A percentile compares a stretch with the other conserved stretches of the same genome.
phyloP scores from a whole-genome alignment of 164 flowering plant genomes.

The Kingdonia uniflora region DNA sequence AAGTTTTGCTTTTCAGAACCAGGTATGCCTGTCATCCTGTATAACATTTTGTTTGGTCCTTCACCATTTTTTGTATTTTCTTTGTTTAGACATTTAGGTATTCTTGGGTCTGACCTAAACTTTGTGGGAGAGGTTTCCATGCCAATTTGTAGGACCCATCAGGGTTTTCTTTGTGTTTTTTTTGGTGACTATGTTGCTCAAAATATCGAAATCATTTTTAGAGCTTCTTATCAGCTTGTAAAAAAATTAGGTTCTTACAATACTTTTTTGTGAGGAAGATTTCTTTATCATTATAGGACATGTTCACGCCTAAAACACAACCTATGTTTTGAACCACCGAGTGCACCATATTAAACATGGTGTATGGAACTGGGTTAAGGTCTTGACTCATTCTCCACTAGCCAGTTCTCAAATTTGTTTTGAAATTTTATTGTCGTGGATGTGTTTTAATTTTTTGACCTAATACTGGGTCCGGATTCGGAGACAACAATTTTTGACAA shows the following conservation, averaged over 20 bases:
- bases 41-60: background rate
- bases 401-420: background rate
- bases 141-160: background rate
- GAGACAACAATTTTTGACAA: background rate
- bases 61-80: background rate
- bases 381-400: slow-evolving; percentile 3
- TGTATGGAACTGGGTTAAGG: slow-evolving; percentile 18
- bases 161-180: background rate
- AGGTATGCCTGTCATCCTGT: slow-evolving; percentile 22
- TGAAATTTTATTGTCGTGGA: background rate
- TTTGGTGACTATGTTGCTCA: no score
- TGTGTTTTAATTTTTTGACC: background rate
- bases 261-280: no score
- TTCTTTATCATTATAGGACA: no score
- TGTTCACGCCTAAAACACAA: no score
- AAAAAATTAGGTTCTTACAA: no score
- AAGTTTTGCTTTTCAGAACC: slow-evolving; percentile 42
- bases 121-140: background rate
- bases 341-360: background rate
- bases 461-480: background rate
- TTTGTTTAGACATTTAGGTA: no score
- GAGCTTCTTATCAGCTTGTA: no score
- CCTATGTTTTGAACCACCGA: no score
- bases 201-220: no score
- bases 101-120: no score